phyloP scores from a whole-genome alignment of 768 basidiomycete species.

The Russula abietina region DNA sequence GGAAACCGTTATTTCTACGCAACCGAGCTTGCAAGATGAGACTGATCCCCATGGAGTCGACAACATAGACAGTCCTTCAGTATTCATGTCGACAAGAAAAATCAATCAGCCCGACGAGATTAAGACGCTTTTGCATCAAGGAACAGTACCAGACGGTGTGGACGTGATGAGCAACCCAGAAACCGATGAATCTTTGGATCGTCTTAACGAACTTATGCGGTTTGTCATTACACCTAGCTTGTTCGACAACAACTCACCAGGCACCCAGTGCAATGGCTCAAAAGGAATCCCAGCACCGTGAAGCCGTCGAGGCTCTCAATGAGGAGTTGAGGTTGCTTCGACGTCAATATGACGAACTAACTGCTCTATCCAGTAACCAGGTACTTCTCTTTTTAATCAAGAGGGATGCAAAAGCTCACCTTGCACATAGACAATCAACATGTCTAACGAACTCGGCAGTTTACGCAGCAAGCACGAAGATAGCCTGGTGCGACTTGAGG shows the following conservation, averaged over 20 bases:
- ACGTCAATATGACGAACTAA: slow-evolving; percentile 77
- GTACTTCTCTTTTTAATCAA: slow-evolving; percentile 36
- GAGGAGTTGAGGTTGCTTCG: slow-evolving; percentile 61
- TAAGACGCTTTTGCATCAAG: slow-evolving; percentile 54
- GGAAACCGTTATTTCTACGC: slow-evolving; percentile 24
- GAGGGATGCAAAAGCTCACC: slow-evolving; percentile 6
- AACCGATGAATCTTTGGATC: slow-evolving; percentile 64
- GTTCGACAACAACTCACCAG: slow-evolving; percentile 14
- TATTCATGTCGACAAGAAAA: slow-evolving; percentile 62
- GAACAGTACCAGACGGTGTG: slow-evolving; percentile 31
- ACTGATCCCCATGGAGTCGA: slow-evolving; percentile 6
- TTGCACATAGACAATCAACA: slow-evolving; percentile 60
- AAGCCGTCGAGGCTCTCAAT: slow-evolving; percentile 68
- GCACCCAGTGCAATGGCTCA: slow-evolving; percentile 84
- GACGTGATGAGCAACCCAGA: slow-evolving; percentile 38
- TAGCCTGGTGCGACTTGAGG: slow-evolving; percentile 47
- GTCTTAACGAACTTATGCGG: slow-evolving; percentile 91
- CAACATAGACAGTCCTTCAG: slow-evolving; percentile 20
- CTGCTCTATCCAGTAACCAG: slow-evolving; percentile 78
- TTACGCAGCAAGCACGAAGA: slow-evolving; percentile 57
- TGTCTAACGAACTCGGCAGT: slow-evolving; percentile 80
- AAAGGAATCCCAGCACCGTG: slow-evolving; percentile 88
- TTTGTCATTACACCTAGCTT: slow-evolving; percentile 36
- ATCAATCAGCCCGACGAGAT: slow-evolving; percentile 69
- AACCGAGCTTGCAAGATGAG: slow-evolving; percentile 2